Conservation (phyloP, 148 eudicot genomes). For the Linanthus parryae region DNA sequence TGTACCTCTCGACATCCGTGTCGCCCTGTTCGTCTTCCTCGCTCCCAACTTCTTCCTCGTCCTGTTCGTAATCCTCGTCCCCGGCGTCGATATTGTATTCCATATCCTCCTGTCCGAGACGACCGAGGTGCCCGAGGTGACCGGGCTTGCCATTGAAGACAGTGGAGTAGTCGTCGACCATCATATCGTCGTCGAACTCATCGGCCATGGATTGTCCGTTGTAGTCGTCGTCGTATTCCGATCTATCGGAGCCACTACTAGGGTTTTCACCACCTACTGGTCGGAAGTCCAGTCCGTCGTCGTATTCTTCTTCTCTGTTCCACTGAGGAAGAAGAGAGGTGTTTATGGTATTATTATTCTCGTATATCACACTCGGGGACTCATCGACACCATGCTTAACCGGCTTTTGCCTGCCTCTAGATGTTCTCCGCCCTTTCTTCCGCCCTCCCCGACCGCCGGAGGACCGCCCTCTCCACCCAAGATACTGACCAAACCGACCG, state of each 20-base stretch:
- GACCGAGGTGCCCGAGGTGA: too few relatives aligned
- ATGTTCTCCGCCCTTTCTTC: constrained; percentile 25
- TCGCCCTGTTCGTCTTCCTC: constrained; percentile 16
- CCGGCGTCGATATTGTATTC: constrained; percentile 17
- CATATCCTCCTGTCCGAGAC: constrained; percentile 8
- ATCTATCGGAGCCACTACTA: constrained; percentile 18
- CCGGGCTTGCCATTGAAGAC: constrained; percentile 8
- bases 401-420: constrained; percentile 24
- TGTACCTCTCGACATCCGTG: constrained; percentile 26
- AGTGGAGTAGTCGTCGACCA: constrained; percentile 16
- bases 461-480: constrained; percentile 35
- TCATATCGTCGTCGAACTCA: constrained; percentile 21
- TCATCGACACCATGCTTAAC: constrained; percentile 3
- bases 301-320: constrained; percentile 13
- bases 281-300: too few relatives aligned
- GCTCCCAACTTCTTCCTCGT: background rate
- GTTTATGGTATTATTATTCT: constrained; percentile 7
- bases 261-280: constrained; percentile 29
- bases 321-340: constrained; percentile 15
- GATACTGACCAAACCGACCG: constrained; percentile 17
- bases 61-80: constrained; percentile 19
- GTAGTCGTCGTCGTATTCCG: constrained; percentile 22
- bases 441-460: constrained; percentile 30
- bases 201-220: constrained; percentile 17
- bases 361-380: constrained; percentile 1